These are phyloP conservation scores for Blastobotrys niveus DNA, from an alignment of 1,139 yeast species.

Conservation along the genomic window DNA sequence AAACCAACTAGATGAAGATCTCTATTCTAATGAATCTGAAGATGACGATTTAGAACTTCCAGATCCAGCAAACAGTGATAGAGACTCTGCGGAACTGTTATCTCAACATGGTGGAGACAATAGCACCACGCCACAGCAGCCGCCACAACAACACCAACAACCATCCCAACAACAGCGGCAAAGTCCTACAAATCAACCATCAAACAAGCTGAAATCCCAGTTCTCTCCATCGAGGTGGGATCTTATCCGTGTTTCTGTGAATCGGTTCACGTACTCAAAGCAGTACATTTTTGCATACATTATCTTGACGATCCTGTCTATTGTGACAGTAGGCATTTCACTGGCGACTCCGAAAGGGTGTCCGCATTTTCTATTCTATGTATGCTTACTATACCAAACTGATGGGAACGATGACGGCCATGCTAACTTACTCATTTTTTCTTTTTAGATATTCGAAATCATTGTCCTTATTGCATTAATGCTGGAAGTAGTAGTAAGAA, in stretches of 20 bases:
- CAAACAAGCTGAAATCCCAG: constrained; percentile 14
- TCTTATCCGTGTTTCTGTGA: constrained; percentile 19
- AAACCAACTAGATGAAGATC: constrained; percentile 10
- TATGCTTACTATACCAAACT: constrained; percentile 10
- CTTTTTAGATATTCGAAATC: constrained; percentile 15
- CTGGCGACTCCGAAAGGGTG: constrained; percentile 21
- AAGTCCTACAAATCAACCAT: not conserved
- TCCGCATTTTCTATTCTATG: constrained; percentile 19
- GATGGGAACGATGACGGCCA: not conserved
- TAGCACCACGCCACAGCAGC: not conserved
- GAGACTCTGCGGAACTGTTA: too few relatives aligned
- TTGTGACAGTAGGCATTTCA: constrained; percentile 19
- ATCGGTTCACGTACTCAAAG: constrained; percentile 21
- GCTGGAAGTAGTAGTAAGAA: constrained; percentile 19
- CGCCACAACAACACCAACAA: not conserved
- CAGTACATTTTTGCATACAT: constrained; percentile 20
- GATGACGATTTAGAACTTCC: constrained; percentile 4
- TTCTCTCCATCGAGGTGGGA: constrained; percentile 18
- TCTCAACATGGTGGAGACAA: not conserved
- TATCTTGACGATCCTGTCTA: constrained; percentile 17
- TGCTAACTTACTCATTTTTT: too few relatives aligned
- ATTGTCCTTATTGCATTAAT: constrained; percentile 19
- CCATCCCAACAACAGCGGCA: not conserved
- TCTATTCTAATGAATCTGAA: not conserved
- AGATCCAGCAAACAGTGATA: too few relatives aligned